Evolutionary conservation across 805 yeast species (phyloP), one percentile per base, ranked within the genome.

Genomic region (Lipomyces yamanashiensis): DNA sequence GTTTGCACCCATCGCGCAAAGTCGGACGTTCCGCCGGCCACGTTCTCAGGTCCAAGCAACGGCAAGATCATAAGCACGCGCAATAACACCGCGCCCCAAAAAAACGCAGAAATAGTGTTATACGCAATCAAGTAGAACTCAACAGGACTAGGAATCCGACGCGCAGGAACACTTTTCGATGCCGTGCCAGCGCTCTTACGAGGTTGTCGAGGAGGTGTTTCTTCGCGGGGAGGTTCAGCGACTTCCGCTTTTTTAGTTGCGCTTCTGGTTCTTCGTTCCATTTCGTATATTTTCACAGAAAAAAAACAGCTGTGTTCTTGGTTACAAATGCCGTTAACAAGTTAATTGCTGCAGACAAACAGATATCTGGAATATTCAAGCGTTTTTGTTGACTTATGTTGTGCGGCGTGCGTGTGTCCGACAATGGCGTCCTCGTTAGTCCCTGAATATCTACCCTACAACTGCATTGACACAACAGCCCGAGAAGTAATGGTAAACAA

Each of bases 1-100:
- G 89, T 81, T 78, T 93, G 99, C 56, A 92, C 84, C 52, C 79
- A 74, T 2, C 88, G 86, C 54, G 89, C 82, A 69, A 86, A 76
- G 21, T 79, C 77, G 36, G 82, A 80, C 7, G 96, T 84, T 61
- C 84, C 81, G 6, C 81, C 81, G 65, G 87, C 89, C 37, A 88
- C 82, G 51, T 76, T 76, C 19, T 92, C 92, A 68, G 90, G 89
- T 1, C 93, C 92, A 2, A 79, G 70, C 33, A 77, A 66, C 6
- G 80, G 74, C 45, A 76, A 75, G 10, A 80, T 72, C 7, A 79
- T 62, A 6, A 79, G 59, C 4, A 85, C 80, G 47, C 82, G 79
- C 59, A 76, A 73, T 13, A 86, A 74, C 8, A 86, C 81, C 10
- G 80, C 77, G 2, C 75, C 77, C 90, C 90, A 86, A 28, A 84